These are phyloP conservation scores for Aspergillus jensenii DNA, from an alignment of 2,329 filamentous ascomycete species.

Conservation along the genomic window DNA sequence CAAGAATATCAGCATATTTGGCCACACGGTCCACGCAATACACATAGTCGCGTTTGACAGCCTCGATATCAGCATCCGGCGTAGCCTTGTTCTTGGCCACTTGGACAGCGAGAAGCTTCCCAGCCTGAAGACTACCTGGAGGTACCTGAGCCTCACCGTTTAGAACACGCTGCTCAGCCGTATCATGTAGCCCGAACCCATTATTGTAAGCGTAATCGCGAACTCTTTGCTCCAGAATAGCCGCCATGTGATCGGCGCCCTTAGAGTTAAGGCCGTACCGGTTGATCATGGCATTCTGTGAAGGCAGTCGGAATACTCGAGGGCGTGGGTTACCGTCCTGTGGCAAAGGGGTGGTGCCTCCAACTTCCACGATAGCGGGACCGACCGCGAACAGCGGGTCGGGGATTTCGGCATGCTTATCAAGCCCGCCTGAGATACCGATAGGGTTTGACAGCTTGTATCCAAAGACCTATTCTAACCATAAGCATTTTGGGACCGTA, in stretches of 20 bases:
- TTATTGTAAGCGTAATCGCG: slow-evolving; percentile 70
- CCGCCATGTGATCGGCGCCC: slow-evolving; percentile 84
- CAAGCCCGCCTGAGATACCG: slow-evolving; percentile 90
- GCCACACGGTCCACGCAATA: slow-evolving; percentile 81
- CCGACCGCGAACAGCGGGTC: slow-evolving; percentile 82
- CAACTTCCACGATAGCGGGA: slow-evolving; percentile 85
- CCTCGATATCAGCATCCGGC: slow-evolving; percentile 77
- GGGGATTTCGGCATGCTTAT: slow-evolving; percentile 90
- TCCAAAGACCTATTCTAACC: slow-evolving; percentile 64
- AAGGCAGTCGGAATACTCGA: slow-evolving; percentile 81
- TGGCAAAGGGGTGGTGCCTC: slow-evolving; percentile 82
- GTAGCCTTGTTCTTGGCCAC: slow-evolving; percentile 97
- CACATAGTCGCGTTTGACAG: slow-evolving; percentile 78
- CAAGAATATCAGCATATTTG: slow-evolving; percentile 89
- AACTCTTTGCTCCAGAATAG: slow-evolving; percentile 73
- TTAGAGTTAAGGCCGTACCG: slow-evolving; percentile 92
- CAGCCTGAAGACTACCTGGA: slow-evolving; percentile 74
- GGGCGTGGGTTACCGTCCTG: slow-evolving; percentile 86
- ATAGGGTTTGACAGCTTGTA: slow-evolving; percentile 78
- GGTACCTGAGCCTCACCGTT: slow-evolving; percentile 75
- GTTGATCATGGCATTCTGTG: slow-evolving; percentile 86
- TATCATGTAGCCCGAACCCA: slow-evolving; percentile 64
- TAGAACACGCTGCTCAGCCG: slow-evolving; percentile 69
- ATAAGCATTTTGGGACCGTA: not conserved
- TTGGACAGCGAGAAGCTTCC: slow-evolving; percentile 82